Evolutionary conservation across 1,284 basidiomycete genomes (phyloP), one percentile per base, ranked within the genome.

Genomic region (Malassezia pachydermatis): DNA sequence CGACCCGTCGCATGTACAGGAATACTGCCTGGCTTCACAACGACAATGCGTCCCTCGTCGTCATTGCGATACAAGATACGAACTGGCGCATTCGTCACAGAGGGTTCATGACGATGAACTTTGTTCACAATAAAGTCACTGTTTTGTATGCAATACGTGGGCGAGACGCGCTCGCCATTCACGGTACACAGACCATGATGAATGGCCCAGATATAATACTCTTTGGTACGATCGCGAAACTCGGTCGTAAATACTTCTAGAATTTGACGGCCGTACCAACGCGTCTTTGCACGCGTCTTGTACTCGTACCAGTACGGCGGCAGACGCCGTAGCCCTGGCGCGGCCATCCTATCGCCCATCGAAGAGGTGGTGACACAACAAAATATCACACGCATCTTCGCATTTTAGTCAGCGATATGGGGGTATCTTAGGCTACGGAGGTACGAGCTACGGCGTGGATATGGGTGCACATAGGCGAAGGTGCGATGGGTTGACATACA

Each of bases 71-170:
- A 75, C 6, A 95, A 76, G 37, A 98, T 79, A 56, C 83, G 80
- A 43, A 98, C 82, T 0, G 87, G 86, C 9, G 80, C 86, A 5
- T 85, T 82, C 1, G 88, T 85, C 3, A 98, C 84, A 0, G 94
- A 88, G 4, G 94, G 92, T 73, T 99, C 94, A 70, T 99, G 94
- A 14, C 88, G 78, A 73, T 95, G 90, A 2, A 92, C 88, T 4
- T 88, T 80, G 69, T 95, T 95, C 35, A 48, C 45, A 8, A 95
- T 82, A 43, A 86, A 78, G 73, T 98, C 94, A 9, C 88, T 88
- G 65, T 94, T 84, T 48, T 77, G 77, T 43, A 99, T 77, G 20
- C 90, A 78, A 8, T 84, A 84, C 50, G 85, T 81, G 3, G 87
- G 83, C 35, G 77, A 79, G 3, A 88, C 88, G 13, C 81, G 76